Percentiles rank a stretch among this genome's conserved stretches.
Evolutionary conservation across 768 basidiomycete genomes (phyloP).

Genomic region (Boletus vinaceobasis): DNA sequence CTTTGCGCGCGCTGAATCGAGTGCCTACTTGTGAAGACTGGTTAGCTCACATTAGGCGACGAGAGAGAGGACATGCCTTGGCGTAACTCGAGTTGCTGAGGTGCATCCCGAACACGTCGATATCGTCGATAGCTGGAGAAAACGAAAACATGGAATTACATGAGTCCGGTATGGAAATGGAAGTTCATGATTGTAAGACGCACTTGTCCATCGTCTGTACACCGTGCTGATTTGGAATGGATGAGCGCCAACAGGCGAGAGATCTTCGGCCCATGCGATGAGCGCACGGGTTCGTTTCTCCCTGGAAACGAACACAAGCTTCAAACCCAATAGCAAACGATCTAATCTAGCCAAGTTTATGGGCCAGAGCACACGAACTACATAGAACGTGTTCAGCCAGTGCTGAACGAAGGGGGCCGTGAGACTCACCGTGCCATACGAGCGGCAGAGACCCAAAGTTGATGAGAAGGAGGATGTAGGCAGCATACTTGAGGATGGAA

Average conservation of each 20-base stretch:
- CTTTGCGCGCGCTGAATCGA: slow-evolving; percentile 50
- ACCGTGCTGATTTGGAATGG: slow-evolving; percentile 47
- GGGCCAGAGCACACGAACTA: slow-evolving; percentile 55
- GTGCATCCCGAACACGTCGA: slow-evolving; percentile 63
- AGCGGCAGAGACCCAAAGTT: slow-evolving; percentile 63
- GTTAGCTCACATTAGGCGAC: not conserved
- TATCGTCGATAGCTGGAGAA: slow-evolving; percentile 60
- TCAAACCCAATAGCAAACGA: slow-evolving; percentile 32
- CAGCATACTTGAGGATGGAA: slow-evolving; percentile 16
- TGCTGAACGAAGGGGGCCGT: no score
- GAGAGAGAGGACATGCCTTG: slow-evolving; percentile 42
- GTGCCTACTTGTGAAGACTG: slow-evolving; percentile 27
- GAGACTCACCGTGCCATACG: slow-evolving; percentile 63
- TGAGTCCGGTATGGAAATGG: not conserved
- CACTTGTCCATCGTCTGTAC: slow-evolving; percentile 55
- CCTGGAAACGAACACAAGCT: slow-evolving; percentile 38
- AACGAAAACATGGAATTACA: not conserved
- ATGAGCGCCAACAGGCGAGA: slow-evolving; percentile 52
- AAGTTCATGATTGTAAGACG: not conserved
- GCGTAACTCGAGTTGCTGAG: slow-evolving; percentile 81
- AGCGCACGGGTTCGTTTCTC: slow-evolving; percentile 32
- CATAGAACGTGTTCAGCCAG: not conserved
- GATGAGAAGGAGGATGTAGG: slow-evolving; percentile 47
- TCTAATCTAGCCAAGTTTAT: slow-evolving; percentile 36
- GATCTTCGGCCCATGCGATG: slow-evolving; percentile 43